phyloP scores from a whole-genome alignment of 2,329 filamentous ascomycete species.

The Sphaceloma murrayae region DNA sequence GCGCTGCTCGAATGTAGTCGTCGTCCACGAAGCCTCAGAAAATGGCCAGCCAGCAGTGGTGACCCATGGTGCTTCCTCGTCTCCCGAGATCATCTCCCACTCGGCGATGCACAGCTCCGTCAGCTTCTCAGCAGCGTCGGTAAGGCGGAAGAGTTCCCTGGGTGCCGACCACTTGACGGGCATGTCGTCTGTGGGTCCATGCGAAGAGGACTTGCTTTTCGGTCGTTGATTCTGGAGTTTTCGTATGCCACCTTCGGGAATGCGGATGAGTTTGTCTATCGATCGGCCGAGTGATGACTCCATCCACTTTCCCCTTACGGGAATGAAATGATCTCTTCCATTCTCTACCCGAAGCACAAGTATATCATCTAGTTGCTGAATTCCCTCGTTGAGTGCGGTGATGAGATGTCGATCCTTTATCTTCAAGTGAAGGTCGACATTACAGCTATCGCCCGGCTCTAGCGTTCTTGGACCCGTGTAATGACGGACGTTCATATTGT shows the following conservation, averaged over 20 bases:
- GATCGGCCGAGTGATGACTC: slow-evolving; percentile 76
- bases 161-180: slow-evolving; percentile 70
- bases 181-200: slow-evolving; percentile 18
- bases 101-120: slow-evolving; percentile 51
- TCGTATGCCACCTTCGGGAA: slow-evolving; percentile 70
- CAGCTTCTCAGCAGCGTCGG: slow-evolving; percentile 61
- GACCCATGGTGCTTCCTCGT: slow-evolving; percentile 43
- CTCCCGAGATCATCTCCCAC: slow-evolving; percentile 49
- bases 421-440: slow-evolving; percentile 57
- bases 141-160: slow-evolving; percentile 79
- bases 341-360: slow-evolving; percentile 73
- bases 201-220: slow-evolving; percentile 19
- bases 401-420: slow-evolving; percentile 57
- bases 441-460: slow-evolving; percentile 74
- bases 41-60: slow-evolving; percentile 52
- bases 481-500: slow-evolving; percentile 20
- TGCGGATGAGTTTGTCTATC: slow-evolving; percentile 76
- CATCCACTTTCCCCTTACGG: slow-evolving; percentile 67
- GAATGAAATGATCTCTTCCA: slow-evolving; percentile 86
- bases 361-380: slow-evolving; percentile 65
- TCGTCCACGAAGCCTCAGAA: slow-evolving; percentile 40
- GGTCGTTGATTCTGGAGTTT: slow-evolving; percentile 53
- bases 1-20: slow-evolving; percentile 34
- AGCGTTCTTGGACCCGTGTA: slow-evolving; percentile 50
- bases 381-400: slow-evolving; percentile 60